phyloP scores from a whole-genome alignment of 2,329 filamentous ascomycete species.

The Akanthomyces uredinophilus region DNA sequence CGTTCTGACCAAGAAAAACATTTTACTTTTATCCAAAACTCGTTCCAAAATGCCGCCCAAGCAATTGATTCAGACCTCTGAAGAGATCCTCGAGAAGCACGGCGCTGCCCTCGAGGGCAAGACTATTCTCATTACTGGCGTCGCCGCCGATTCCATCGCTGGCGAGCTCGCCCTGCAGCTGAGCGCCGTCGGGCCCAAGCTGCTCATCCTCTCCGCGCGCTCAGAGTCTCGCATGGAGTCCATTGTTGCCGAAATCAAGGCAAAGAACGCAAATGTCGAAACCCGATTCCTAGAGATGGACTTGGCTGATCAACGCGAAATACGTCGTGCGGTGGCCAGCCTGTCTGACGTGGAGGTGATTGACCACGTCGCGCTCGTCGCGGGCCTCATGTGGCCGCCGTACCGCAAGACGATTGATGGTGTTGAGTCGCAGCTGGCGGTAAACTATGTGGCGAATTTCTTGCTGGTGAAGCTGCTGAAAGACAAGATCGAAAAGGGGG shows the following conservation, averaged over 20 bases:
- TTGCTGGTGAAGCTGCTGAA: conserved; percentile 40
- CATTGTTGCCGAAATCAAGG: neutral
- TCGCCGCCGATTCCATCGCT: conserved; percentile 12
- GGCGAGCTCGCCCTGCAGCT: conserved; percentile 16
- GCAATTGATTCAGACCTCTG: too few species aligned
- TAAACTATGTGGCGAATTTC: conserved; percentile 49
- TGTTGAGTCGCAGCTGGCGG: conserved; percentile 39
- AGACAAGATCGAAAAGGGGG: neutral
- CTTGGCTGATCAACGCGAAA: neutral
- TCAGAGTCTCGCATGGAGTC: neutral
- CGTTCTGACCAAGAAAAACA: too few species aligned
- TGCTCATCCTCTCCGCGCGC: conserved; percentile 9
- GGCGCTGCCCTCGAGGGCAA: too few species aligned
- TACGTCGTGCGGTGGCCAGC: neutral
- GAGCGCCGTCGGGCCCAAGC: conserved; percentile 6
- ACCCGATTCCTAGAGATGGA: neutral
- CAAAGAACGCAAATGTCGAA: neutral
- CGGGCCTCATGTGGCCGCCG: conserved; percentile 14
- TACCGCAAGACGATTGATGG: conserved; percentile 18
- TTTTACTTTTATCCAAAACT: too few species aligned
- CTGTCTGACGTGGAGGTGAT: conserved; percentile 10
- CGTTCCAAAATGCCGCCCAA: too few species aligned
- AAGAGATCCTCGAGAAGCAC: too few species aligned
- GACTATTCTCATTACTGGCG: conserved; percentile 13
- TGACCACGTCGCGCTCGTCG: conserved; percentile 15